Percentiles rank a stretch among this genome's conserved stretches.
phyloP scores from a whole-genome alignment of 768 basidiomycete species.

The Tricholoma hemisulphureum region DNA sequence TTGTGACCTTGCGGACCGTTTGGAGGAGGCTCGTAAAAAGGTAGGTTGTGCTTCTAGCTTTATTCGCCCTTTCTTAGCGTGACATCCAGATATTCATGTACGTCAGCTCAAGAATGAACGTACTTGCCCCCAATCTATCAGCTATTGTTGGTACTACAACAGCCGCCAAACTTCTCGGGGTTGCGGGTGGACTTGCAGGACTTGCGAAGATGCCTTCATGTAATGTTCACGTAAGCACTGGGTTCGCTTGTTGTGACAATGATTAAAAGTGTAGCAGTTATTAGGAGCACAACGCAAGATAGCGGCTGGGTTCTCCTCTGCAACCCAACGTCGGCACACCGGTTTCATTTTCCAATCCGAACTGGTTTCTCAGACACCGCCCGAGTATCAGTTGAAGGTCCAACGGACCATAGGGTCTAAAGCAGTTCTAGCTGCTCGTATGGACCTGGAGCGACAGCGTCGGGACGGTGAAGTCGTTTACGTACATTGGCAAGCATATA shows the following conservation, averaged over 20 bases:
- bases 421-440: conserved; percentile 82
- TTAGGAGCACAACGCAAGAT: conserved; percentile 93
- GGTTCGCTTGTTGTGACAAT: background rate
- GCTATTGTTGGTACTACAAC: conserved; percentile 98
- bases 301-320: conserved; percentile 88
- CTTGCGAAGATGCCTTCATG: conserved; percentile 94
- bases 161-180: conserved; percentile 96
- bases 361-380: conserved; percentile 77
- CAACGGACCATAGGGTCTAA: conserved; percentile 95
- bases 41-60: conserved; percentile 34
- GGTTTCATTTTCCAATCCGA: conserved; percentile 97
- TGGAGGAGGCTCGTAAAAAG: conserved; percentile 89
- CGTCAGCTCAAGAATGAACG: conserved; percentile 98
- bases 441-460: conserved; percentile 85
- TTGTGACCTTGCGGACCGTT: conserved; percentile 82
- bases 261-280: conserved; percentile 47
- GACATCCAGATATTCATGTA: conserved; percentile 86
- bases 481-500: background rate
- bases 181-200: conserved; percentile 89
- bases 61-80: background rate
- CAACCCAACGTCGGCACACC: conserved; percentile 85
- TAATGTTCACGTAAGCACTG: conserved; percentile 80
- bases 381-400: conserved; percentile 87
- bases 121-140: conserved; percentile 96
- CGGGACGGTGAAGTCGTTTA: conserved; percentile 64